These are phyloP conservation scores for Cladorrhinum sp. DNA, from an alignment of 2,329 filamentous ascomycete species.

Conservation along the genomic window DNA sequence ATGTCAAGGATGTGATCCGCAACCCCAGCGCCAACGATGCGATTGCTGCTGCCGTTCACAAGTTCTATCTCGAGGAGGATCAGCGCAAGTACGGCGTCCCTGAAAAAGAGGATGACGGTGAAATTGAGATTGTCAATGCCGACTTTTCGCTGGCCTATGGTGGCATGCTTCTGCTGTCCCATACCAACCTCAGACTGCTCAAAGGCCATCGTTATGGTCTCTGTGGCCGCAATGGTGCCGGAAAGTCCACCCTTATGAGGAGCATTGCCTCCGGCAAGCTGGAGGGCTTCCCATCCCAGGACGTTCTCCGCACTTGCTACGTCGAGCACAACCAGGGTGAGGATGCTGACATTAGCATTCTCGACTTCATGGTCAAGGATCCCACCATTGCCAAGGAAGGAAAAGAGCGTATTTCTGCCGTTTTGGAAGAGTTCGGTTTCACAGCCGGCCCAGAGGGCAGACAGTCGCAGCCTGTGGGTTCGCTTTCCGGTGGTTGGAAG, in stretches of 20 bases:
- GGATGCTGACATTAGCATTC: constrained; percentile 91
- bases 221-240: constrained; percentile 93
- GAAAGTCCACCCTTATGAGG: constrained; percentile 98
- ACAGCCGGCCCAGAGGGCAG: constrained; percentile 83
- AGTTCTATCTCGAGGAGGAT: constrained; percentile 79
- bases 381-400: constrained; percentile 79
- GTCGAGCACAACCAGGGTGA: constrained; percentile 99
- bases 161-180: constrained; percentile 92
- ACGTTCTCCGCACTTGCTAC: constrained; percentile 92
- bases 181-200: constrained; percentile 89
- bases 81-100: constrained; percentile 82
- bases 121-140: constrained; percentile 95
- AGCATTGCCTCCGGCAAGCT: constrained; percentile 94
- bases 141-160: constrained; percentile 97
- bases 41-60: constrained; percentile 70
- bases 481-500: constrained; percentile 97
- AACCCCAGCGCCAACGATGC: constrained; percentile 56
- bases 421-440: constrained; percentile 91
- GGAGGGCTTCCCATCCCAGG: constrained; percentile 91
- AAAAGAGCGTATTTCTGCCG: constrained; percentile 73
- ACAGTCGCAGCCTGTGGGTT: constrained; percentile 87
- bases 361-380: constrained; percentile 89
- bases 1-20: constrained; percentile 68
- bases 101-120: constrained; percentile 83
- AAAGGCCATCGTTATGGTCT: constrained; percentile 98